Conservation (phyloP, 164 flowering plant species). For the Nymphaea colorata region DNA sequence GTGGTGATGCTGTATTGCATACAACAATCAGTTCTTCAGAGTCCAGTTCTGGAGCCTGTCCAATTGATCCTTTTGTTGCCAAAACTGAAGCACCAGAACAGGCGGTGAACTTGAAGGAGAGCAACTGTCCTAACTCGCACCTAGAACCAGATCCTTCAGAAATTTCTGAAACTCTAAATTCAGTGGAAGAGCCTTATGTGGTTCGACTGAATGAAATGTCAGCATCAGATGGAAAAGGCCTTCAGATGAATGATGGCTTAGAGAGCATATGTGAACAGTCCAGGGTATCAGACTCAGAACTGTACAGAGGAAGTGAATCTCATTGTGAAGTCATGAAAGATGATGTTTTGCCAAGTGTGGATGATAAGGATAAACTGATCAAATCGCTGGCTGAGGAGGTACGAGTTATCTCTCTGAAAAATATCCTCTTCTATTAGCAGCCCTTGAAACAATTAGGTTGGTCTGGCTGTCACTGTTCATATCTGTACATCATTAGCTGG, state of each 20-base stretch:
- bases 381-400: constrained; percentile 56
- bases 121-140: constrained; percentile 2
- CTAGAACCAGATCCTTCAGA: background rate
- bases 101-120: constrained; percentile 8
- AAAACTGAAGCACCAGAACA: constrained; percentile 10
- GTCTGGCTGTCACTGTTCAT: background rate
- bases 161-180: background rate
- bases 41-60: constrained; percentile 6
- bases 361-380: constrained; percentile 29
- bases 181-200: constrained; percentile 4
- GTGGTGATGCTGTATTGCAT: constrained; percentile 14
- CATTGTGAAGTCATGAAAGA: constrained; percentile 5
- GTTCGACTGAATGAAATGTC: constrained; percentile 8
- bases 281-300: constrained; percentile 12
- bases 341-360: background rate
- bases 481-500: too few relatives aligned
- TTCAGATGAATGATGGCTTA: constrained; percentile 8
- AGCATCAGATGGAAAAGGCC: constrained; percentile 14
- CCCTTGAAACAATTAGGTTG: background rate
- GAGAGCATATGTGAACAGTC: constrained; percentile 8
- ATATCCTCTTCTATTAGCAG: too few relatives aligned
- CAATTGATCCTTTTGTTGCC: constrained; percentile 10
- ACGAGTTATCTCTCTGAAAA: background rate
- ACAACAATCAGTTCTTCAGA: constrained; percentile 14
- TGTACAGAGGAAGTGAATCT: constrained; percentile 5